A percentile compares a stretch with the other conserved stretches of the same genome.
phyloP scores from a whole-genome alignment of 2,329 filamentous ascomycete genomes.

The Fusarium coicis region DNA sequence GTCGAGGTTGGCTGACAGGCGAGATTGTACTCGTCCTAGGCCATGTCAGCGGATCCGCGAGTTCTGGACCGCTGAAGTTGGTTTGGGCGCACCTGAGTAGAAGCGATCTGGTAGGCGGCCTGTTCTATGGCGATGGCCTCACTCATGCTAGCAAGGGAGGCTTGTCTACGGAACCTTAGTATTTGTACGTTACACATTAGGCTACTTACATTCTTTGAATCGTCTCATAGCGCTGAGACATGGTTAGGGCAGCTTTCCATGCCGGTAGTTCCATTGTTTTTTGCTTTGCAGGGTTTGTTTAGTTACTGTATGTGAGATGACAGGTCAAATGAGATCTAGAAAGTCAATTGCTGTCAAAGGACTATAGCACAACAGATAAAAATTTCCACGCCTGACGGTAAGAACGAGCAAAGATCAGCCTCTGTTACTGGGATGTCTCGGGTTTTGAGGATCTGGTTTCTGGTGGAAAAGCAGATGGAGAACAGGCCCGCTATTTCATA shows the following conservation, averaged over 20 bases:
- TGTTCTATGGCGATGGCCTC: constrained; percentile 74
- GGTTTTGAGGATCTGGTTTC: background rate
- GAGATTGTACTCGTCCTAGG: constrained; percentile 68
- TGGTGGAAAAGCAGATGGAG: constrained; percentile 5
- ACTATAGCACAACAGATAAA: constrained; percentile 1
- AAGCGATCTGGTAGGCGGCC: constrained; percentile 67
- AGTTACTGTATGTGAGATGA: background rate
- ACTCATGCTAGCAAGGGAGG: constrained; percentile 46
- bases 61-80: constrained; percentile 24
- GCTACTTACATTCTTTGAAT: constrained; percentile 62
- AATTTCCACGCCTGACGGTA: constrained; percentile 3
- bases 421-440: constrained; percentile 21
- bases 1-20: constrained; percentile 49
- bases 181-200: background rate
- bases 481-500: constrained; percentile 28
- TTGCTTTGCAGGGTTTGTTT: background rate
- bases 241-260: constrained; percentile 66
- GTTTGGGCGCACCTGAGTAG: constrained; percentile 63
- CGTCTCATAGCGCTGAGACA: constrained; percentile 69
- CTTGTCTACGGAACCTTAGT: constrained; percentile 40
- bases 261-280: constrained; percentile 33
- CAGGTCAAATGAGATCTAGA: constrained; percentile 12
- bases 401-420: constrained; percentile 20
- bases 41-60: constrained; percentile 36
- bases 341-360: constrained; percentile 9